Base-by-base conservation (phyloP, 2,329 filamentous ascomycete genomes). In the Aspergillus floridensis region DNA sequence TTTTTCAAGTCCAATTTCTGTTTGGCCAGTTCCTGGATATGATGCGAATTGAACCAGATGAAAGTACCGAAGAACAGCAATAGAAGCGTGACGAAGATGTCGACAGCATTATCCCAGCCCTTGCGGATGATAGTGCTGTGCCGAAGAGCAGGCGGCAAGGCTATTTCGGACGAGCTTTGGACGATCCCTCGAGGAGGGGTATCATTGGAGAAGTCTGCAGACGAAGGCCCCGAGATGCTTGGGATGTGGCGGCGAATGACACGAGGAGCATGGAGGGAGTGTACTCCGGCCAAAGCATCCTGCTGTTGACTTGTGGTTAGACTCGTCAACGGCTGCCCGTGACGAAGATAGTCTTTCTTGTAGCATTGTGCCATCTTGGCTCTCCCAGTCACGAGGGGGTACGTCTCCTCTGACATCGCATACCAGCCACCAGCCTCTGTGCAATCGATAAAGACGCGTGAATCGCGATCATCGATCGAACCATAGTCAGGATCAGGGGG, bases 351-450 rank as follows among this genome's bases (percentile, higher is more conserved):
- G 59, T 81, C 80, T 56, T 80, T 79, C 52, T 80, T 79, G 64
- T 86, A 86, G 69, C 82, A 86, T 56, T 81, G 75, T 8, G 86
- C 86, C 63, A 79, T 76, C 24, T 81, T 78, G 4, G 86, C 86
- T 46, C 83, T 88, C 56, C 91, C 86, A 22, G 93, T 88, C 29
- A 96, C 91, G 10, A 93, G 83, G 3, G 95, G 95, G 68, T 97
- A 98, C 8, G 87, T 87, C 46, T 82, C 83, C 59, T 96, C 93
- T 1, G 93, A 97, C 77, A 98, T 84, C 32, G 93, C 95, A 74
- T 93, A 99, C 92, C 93, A 98, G 61, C 90, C 90, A 31, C 93
- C 93, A n/a, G 82, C 80, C 58, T 90, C 86, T 1, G 93, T 97
- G 66, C 88, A 89, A 72, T 97, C 96, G 60, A 98, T 83, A 70